Base-by-base conservation (phyloP, 1,139 yeast genomes). In the Williopsis jadinii region DNA sequence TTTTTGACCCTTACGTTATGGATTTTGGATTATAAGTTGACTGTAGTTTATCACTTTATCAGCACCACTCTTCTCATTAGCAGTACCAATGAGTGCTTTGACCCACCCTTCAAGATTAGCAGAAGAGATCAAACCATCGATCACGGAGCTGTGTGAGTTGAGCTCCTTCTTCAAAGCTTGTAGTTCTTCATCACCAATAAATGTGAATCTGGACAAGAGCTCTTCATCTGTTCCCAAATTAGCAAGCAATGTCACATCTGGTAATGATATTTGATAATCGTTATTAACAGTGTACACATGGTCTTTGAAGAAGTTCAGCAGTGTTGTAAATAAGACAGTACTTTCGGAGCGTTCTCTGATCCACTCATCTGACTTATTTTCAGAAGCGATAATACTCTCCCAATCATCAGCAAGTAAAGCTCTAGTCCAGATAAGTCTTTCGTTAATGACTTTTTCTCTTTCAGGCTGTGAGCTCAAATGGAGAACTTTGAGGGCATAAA, bases 331-430 rank as follows among this genome's bases (percentile, higher is more conserved):
- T n/a, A 80, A 58, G 0, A 67, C 56, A 0, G 83, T 71, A 32
- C 66, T 63, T 37, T 63, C 68, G 13, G 71, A 54, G 38, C 61
- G 61, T 15, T 63, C 62, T 50, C 68, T 68, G 34, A 70, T 62
- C 46, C 57, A 63, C 38, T 69, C 70, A 46, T 76, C 79, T 5
- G 73, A 62, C 41, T 68, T 63, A 41, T 64, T 64, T 28, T 63
- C 61, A 28, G 66, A 60, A n/a, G 65, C 60, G 19, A 77, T 26
- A 6, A 46, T 56, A 11, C 58, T 54, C 8, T 56, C 46, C 85
- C 87, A 80, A 50, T 78, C 75, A 49, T 79, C 82, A 2, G 74
- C 68, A n/a, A 77, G 53, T 9, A 84, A 62, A 37, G 83, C 67
- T 45, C 92, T 67, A 52, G 79, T 66, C 92, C 94, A 84, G 2